Conservation (phyloP, 2,329 filamentous ascomycete genomes). For the Calonectria hawksworthii region DNA sequence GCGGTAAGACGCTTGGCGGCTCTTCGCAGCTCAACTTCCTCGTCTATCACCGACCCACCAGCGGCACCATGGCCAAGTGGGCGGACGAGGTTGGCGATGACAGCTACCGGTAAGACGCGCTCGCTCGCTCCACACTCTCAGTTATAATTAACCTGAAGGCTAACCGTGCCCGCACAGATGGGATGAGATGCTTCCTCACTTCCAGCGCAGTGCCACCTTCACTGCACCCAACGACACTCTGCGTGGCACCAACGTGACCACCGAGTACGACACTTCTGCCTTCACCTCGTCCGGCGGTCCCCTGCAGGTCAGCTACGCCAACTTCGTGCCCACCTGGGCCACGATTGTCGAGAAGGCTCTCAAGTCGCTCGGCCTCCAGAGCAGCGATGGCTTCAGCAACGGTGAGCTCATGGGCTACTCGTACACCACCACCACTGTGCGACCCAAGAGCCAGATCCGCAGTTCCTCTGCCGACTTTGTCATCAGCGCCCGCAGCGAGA, state of each 20-base stretch:
- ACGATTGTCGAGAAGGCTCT: slow-evolving; percentile 42
- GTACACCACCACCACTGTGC: slow-evolving; percentile 39
- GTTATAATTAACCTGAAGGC: not conserved
- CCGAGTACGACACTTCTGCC: slow-evolving; percentile 43
- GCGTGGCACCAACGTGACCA: slow-evolving; percentile 39
- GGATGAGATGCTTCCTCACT: slow-evolving; percentile 45
- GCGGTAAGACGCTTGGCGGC: slow-evolving; percentile 56
- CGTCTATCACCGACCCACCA: slow-evolving; percentile 51
- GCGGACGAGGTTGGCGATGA: slow-evolving; percentile 47
- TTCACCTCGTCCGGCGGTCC: slow-evolving; percentile 44
- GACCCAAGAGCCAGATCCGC: slow-evolving; percentile 37
- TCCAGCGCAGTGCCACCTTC: slow-evolving; percentile 44
- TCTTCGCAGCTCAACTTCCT: slow-evolving; percentile 54
- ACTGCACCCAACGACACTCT: slow-evolving; percentile 40
- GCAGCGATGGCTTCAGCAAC: slow-evolving; percentile 37
- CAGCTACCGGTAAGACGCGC: slow-evolving; percentile 38
- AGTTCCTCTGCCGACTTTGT: slow-evolving; percentile 46
- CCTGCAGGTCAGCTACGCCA: slow-evolving; percentile 44
- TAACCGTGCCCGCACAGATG: slow-evolving; percentile 24
- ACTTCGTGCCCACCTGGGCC: slow-evolving; percentile 42
- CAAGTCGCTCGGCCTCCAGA: slow-evolving; percentile 44
- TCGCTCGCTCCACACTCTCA: no score
- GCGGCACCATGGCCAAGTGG: slow-evolving; percentile 48
- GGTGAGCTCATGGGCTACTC: slow-evolving; percentile 44
- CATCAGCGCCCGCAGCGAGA: slow-evolving; percentile 42